These are phyloP conservation scores for Tylopilus cervinicoccineus DNA, from an alignment of 768 basidiomycete species.

Conservation along the genomic window DNA sequence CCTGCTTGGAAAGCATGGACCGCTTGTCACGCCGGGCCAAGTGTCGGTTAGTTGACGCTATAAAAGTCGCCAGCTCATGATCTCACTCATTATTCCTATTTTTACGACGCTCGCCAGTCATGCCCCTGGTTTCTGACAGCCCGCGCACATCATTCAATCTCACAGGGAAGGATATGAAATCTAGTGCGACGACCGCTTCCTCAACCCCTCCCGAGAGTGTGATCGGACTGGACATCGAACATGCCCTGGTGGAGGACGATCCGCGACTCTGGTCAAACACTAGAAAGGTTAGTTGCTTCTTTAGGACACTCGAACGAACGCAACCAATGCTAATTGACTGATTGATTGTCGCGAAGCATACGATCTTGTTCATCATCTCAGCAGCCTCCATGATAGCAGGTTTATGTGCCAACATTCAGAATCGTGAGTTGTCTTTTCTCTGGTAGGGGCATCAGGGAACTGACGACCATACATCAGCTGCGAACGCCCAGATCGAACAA, in stretches of 20 bases:
- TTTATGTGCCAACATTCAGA: slow-evolving; percentile 26
- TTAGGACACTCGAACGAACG: neutral
- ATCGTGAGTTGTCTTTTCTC: slow-evolving; percentile 17
- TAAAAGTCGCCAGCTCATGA: slow-evolving; percentile 3
- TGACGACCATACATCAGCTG: slow-evolving; percentile 40
- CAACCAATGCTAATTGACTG: neutral
- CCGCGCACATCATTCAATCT: neutral
- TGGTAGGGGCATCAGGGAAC: too few species aligned
- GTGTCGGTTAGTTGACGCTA: neutral
- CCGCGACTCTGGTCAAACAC: slow-evolving; percentile 56
- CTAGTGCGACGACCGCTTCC: neutral
- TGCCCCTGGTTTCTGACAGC: slow-evolving; percentile 4
- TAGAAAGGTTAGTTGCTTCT: slow-evolving; percentile 44
- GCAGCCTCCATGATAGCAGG: slow-evolving; percentile 30
- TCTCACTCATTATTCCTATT: neutral
- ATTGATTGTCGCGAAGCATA: slow-evolving; percentile 10
- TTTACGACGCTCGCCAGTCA: slow-evolving; percentile 3
- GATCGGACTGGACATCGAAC: slow-evolving; percentile 34
- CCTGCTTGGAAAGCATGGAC: neutral
- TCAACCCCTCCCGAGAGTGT: neutral
- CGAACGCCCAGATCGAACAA: slow-evolving; percentile 58
- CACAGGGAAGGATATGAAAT: neutral
- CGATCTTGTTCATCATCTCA: slow-evolving; percentile 21
- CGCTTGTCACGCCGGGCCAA: neutral
- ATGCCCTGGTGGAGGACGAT: slow-evolving; percentile 50